phyloP scores from a whole-genome alignment of 306 rosid genomes.

The Vigna hirtella region DNA sequence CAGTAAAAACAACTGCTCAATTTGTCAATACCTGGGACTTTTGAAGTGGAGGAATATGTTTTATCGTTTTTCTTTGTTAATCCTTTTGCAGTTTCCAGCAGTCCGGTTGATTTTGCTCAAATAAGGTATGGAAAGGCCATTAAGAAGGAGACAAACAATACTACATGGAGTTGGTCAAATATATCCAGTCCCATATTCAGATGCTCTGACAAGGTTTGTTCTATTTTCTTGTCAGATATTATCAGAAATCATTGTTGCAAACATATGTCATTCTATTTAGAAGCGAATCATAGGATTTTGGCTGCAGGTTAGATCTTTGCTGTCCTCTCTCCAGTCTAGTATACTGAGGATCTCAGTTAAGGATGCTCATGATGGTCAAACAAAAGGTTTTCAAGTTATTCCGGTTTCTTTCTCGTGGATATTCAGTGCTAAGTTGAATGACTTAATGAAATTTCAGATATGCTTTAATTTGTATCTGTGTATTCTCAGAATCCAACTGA shows the following conservation, averaged over 20 bases:
- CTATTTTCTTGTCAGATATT: slow-evolving; percentile 28
- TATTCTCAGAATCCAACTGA: slow-evolving; percentile 9
- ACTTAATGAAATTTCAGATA: slow-evolving; percentile 5
- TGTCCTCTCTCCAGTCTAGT: slow-evolving; percentile 65
- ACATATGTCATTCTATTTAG: slow-evolving; percentile 31
- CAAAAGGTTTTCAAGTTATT: slow-evolving; percentile 63
- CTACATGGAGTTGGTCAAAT: slow-evolving; percentile 69
- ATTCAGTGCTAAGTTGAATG: slow-evolving; percentile 5
- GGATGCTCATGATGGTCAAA: slow-evolving; percentile 56
- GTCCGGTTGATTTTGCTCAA: slow-evolving; percentile 77
- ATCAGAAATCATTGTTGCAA: not conserved
- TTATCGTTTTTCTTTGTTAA: slow-evolving; percentile 12
- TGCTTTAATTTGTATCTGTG: not conserved
- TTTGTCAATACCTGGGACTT: slow-evolving; percentile 27
- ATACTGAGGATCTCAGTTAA: slow-evolving; percentile 69
- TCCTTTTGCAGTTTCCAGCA: slow-evolving; percentile 69
- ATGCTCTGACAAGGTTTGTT: slow-evolving; percentile 72
- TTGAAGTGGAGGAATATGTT: slow-evolving; percentile 1
- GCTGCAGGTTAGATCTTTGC: slow-evolving; percentile 65
- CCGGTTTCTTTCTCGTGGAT: not conserved
- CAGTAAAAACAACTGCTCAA: slow-evolving; percentile 55
- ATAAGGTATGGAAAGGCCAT: slow-evolving; percentile 65
- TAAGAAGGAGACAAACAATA: slow-evolving; percentile 49
- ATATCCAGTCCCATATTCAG: slow-evolving; percentile 55
- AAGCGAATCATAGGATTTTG: slow-evolving; percentile 21